Evolutionary conservation across 352 stramenopile genomes (phyloP).

Genomic region (Globisporangium nodosum): DNA sequence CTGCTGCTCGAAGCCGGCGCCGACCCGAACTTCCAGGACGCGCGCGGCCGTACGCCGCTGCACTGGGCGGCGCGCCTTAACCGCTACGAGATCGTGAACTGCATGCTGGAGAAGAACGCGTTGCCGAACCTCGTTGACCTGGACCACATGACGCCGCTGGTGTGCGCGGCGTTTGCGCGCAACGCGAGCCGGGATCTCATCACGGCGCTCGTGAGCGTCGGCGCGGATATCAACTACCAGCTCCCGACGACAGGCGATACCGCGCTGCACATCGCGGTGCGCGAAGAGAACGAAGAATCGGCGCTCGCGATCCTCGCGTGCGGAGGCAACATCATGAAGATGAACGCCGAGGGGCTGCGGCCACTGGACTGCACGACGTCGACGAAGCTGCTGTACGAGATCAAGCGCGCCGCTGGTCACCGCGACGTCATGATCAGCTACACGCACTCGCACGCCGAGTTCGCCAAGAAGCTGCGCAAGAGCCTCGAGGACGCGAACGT

Average conservation of each 20-base stretch:
- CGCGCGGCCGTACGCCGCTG: constrained; percentile 54
- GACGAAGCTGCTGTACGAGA: constrained; percentile 70
- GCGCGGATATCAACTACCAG: constrained; percentile 72
- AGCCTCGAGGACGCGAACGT: constrained; percentile 67
- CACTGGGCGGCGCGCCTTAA: constrained; percentile 77
- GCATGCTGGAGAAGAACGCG: constrained; percentile 35
- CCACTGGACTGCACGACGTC: constrained; percentile 77
- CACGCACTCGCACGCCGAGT: constrained; percentile 78
- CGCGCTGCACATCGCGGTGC: constrained; percentile 66
- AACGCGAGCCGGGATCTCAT: constrained; percentile 52
- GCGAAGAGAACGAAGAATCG: constrained; percentile 54
- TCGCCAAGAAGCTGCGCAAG: constrained; percentile 72
- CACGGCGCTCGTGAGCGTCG: constrained; percentile 36
- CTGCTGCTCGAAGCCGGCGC: constrained; percentile 60
- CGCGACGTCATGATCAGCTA: constrained; percentile 88
- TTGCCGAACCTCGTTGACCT: constrained; percentile 43
- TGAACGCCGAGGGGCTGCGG: constrained; percentile 60
- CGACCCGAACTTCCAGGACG: constrained; percentile 75
- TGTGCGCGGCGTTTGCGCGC: constrained; percentile 49
- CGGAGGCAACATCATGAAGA: constrained; percentile 69
- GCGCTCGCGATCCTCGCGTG: constrained; percentile 64
- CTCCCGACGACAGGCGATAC: constrained; percentile 59
- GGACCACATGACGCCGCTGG: constrained; percentile 61
- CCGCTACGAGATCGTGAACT: constrained; percentile 39
- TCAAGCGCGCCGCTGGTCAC: constrained; percentile 73